Conservation (phyloP, 2,329 filamentous ascomycete species). For the Triangularia setosa region DNA sequence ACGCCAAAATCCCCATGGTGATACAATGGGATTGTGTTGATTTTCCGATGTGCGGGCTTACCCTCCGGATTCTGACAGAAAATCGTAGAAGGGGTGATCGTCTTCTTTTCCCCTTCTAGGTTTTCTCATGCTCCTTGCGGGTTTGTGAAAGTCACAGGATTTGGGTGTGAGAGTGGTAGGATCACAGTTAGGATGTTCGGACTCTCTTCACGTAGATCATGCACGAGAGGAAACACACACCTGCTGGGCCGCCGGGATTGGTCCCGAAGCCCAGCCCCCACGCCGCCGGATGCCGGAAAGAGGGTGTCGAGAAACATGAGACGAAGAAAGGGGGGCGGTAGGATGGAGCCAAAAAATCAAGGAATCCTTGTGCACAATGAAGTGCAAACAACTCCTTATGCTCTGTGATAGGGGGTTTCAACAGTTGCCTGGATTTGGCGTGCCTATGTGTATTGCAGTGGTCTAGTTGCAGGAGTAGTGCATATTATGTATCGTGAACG, state of each 20-base stretch:
- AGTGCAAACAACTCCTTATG: not conserved
- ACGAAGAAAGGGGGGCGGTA: not conserved
- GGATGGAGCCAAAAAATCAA: not conserved
- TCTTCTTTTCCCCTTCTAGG: not conserved
- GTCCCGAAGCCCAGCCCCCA: conserved; percentile 23
- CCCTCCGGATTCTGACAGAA: not conserved
- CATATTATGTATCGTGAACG: not conserved
- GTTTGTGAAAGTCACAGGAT: not conserved
- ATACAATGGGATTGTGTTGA: not conserved
- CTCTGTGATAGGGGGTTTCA: not conserved
- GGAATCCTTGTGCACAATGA: not conserved
- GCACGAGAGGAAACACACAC: conserved; percentile 25
- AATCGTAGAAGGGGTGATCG: not conserved
- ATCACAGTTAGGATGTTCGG: not conserved
- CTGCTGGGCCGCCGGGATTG: conserved; percentile 6
- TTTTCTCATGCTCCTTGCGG: not conserved
- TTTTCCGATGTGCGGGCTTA: not conserved
- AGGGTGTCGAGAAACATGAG: conserved; percentile 7
- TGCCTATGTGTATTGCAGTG: too few species aligned
- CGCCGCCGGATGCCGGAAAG: conserved; percentile 27
- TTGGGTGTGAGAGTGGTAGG: not conserved
- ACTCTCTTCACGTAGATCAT: conserved; percentile 15
- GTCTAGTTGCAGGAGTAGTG: not conserved
- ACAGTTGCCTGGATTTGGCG: not conserved
- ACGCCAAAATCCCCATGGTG: not conserved